Evolutionary conservation across 371 early-diverging fungal genomes (phyloP), one percentile per base, ranked within the genome.

Genomic region (Smittium culicis): DNA sequence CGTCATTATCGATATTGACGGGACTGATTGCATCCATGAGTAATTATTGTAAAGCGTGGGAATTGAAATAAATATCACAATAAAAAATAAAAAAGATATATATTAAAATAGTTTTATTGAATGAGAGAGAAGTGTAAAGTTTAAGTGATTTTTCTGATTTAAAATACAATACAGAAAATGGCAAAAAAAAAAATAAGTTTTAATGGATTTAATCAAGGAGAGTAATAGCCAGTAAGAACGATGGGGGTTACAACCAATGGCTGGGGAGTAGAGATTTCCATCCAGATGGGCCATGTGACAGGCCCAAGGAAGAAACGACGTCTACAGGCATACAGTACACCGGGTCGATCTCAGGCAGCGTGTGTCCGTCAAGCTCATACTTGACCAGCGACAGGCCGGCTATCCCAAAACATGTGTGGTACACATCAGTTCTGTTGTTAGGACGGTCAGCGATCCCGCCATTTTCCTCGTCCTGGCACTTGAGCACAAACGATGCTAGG

Each of bases 371-470:
- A 27, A 27, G 5, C 8, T 14, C 11, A 74, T 88, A 89, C 0
- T 90, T 91, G 24, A 93, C 77, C 65, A 97, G 71, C n/a, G 94
- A 89, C 54, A 96, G 79, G 0, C 90, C 93, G 5, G 91, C 85
- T 34, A 99, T 77, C 27, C 99, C 96, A 87, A 96, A 99, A 33
- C 90, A 71, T 0, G 98, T 96, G 74, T 99, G 99, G 74, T 93
- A 98, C 1, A 99, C 91, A 78, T 99, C 98, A 0, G 92, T 86
- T 72, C 89, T 80, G 71, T 98, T 88, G 1, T 91, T 95, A 20
- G 90, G 91, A 29, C 97, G 82, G 81, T 99, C 99, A 14, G 96
- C 85, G 68, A 99, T 92, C 8, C 99, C 99, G 35, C 99, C 99
- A n/a, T 80, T 72, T 29, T 88, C 88, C 11, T 81, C 71, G 73